Evolutionary conservation across 1,139 yeast species (phyloP).

Genomic region (Geotrichum carabidarum): DNA sequence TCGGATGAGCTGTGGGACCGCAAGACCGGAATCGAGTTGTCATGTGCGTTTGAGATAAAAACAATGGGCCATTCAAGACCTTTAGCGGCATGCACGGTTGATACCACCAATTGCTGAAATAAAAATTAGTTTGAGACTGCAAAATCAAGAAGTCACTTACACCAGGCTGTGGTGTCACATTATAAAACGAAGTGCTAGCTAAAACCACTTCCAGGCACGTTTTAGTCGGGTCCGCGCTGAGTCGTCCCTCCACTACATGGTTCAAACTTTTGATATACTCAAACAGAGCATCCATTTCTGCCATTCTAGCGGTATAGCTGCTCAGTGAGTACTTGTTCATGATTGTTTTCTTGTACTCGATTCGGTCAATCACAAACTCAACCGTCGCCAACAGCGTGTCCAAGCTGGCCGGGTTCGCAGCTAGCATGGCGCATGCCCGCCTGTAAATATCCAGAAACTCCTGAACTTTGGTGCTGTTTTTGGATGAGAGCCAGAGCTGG

Average conservation of each 20-base stretch:
- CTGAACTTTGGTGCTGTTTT: slow-evolving; percentile 22
- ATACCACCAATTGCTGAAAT: slow-evolving; percentile 33
- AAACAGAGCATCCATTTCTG: slow-evolving; percentile 2
- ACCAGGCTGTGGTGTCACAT: slow-evolving; percentile 9
- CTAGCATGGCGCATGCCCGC: slow-evolving; percentile 30
- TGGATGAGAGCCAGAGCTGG: slow-evolving; percentile 9
- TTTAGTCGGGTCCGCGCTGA: background rate
- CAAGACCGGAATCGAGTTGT: slow-evolving; percentile 28
- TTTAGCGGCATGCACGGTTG: slow-evolving; percentile 88
- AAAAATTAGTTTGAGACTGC: background rate
- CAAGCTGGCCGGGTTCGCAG: slow-evolving; percentile 11
- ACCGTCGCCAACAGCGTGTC: background rate
- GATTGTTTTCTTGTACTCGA: slow-evolving; percentile 13
- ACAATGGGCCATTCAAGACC: slow-evolving; percentile 96
- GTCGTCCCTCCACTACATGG: slow-evolving; percentile 29
- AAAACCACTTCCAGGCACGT: slow-evolving; percentile 8
- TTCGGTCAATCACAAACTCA: slow-evolving; percentile 1
- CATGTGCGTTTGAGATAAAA: slow-evolving; percentile 48
- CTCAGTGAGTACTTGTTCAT: background rate
- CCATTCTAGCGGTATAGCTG: background rate
- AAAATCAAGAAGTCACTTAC: slow-evolving; percentile 5
- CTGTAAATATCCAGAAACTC: slow-evolving; percentile 38
- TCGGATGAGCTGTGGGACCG: slow-evolving; percentile 36
- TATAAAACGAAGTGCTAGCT: slow-evolving; percentile 4
- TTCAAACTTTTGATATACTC: slow-evolving; percentile 19